These are phyloP conservation scores for Stramenopiles sp. DNA, from an alignment of 352 stramenopile species.

Conservation along the genomic window DNA sequence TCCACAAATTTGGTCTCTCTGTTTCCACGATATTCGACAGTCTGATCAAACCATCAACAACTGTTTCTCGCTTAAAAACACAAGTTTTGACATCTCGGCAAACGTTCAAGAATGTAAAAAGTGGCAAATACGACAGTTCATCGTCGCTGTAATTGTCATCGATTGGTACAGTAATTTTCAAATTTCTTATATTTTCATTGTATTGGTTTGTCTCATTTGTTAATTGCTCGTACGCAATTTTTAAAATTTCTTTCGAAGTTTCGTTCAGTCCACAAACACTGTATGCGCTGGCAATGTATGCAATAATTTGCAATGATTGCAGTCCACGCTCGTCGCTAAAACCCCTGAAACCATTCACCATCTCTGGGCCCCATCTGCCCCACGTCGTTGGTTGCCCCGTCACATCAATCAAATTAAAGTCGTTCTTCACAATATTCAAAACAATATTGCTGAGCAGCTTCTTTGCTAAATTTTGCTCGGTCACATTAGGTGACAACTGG, in stretches of 20 bases:
- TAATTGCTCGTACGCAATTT: background rate
- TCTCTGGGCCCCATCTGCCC: constrained; percentile 9
- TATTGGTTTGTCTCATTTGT: constrained; percentile 7
- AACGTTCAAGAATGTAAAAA: background rate
- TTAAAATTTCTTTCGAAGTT: background rate
- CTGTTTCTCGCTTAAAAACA: background rate
- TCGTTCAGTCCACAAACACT: background rate
- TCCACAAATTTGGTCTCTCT: constrained; percentile 10
- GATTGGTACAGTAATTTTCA: constrained; percentile 14
- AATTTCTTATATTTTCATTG: constrained; percentile 12
- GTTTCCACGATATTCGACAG: background rate
- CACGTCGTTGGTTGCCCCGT: constrained; percentile 5
- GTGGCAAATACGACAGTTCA: constrained; percentile 14
- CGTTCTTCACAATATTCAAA: constrained; percentile 5
- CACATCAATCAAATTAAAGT: constrained; percentile 9
- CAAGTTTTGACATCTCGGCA: background rate
- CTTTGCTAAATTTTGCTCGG: background rate
- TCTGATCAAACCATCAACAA: background rate
- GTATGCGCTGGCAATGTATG: background rate
- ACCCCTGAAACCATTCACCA: background rate
- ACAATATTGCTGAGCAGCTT: constrained; percentile 12
- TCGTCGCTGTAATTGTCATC: constrained; percentile 18
- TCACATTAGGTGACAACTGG: background rate
- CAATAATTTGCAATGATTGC: constrained; percentile 10
- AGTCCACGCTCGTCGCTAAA: constrained; percentile 13